Evolutionary conservation across 2,329 filamentous ascomycete genomes (phyloP).

Genomic region (Stromatinia cepivora): DNA sequence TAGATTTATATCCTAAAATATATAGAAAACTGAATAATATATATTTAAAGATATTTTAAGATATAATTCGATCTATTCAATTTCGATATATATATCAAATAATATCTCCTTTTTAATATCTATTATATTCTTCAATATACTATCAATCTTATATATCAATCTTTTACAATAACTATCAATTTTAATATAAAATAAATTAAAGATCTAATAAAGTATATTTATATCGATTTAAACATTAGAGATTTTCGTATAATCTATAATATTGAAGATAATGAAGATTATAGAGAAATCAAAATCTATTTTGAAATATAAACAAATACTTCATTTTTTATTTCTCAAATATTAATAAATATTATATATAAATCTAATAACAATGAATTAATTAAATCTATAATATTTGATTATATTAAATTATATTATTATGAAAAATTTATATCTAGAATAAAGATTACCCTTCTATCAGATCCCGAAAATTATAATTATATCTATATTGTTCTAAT

Average conservation of each 20-base stretch:
- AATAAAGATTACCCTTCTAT: constrained; percentile 3
- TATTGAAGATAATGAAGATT: not conserved
- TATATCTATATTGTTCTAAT: not conserved
- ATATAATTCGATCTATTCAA: no score
- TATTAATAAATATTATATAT: not conserved
- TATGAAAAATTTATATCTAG: not conserved
- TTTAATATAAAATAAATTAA: not conserved
- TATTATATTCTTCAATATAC: no score
- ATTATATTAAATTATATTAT: not conserved
- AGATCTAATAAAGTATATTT: not conserved
- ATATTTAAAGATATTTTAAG: no score
- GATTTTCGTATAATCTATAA: not conserved
- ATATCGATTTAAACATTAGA: not conserved
- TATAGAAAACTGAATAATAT: no score
- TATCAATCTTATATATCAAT: no score
- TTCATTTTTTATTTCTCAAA: not conserved
- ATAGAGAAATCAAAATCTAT: no score
- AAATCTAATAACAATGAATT: not conserved
- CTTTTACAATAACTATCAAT: no score
- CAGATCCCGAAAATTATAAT: not conserved
- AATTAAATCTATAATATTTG: not conserved
- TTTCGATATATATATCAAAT: no score
- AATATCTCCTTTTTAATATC: no score
- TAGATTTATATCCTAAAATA: no score
- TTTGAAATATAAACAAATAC: no score